Evolutionary conservation across 805 yeast species (phyloP), one percentile per base, ranked within the genome.

Genomic region (Priceomyces carsonii): DNA sequence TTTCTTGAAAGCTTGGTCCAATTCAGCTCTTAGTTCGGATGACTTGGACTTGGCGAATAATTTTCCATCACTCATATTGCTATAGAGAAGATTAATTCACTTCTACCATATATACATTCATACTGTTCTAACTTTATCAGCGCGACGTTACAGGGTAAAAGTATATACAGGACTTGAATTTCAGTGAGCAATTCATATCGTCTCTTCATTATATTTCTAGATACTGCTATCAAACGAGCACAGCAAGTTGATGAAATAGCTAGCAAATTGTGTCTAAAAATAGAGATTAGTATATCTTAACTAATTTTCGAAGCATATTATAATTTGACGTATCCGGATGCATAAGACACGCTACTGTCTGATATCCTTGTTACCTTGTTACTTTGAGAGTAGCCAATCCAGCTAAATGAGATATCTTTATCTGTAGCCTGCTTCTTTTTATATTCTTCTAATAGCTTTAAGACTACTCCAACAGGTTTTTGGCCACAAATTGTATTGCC

Each of bases 401-500:
- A 88, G 18, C 73, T 46, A 45, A 88, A 75, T 0, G 58, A 13
- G 18, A 24, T 22, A 8, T 22, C 29, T 15, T 26, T 19, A 6
- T 18, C 10, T 5, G 19, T 16, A 5, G 23, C 19, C 3, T 21
- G 21, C 5, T 42, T 49, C 44, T 25, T 25, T 20, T 38, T 48
- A 19, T 42, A 48, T 9, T 54, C 38, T 40, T 82, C 83, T 40
- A 82, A 54, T 2, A 81, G 57, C 14, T 68, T 62, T 33, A 91
- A 54, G 13, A 91, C 55, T 6, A 88, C 66, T 2, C 77, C 75
- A 22, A 93, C 69, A 0, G 98, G 96, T 40, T 78, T 80, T 39
- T 89, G 85, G 0, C 99, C 99, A 60, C 99, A 93, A 12, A 93
- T 84, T 0, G 99, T 93, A 61, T 91, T 90, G 0, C 83, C 87